These are phyloP conservation scores for Didymellaceae sp. DNA, from an alignment of 2,329 filamentous ascomycete genomes.

Conservation along the genomic window DNA sequence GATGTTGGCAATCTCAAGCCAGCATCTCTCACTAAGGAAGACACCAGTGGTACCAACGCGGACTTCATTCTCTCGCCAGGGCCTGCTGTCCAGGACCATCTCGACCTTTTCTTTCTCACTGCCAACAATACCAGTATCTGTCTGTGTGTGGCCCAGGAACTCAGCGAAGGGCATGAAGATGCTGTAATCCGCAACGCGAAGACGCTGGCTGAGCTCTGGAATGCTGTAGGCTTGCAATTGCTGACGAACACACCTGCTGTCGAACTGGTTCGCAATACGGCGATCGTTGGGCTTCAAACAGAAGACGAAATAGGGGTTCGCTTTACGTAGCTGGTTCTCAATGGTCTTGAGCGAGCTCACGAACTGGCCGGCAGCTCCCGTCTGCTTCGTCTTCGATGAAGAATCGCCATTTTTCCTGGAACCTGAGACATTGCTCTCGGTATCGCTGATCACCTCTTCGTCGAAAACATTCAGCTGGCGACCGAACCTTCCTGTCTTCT, in stretches of 20 bases:
- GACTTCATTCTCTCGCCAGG: constrained; percentile 92
- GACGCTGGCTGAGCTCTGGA: constrained; percentile 91
- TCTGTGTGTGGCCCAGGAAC: constrained; percentile 86
- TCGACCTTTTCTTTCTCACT: constrained; percentile 93
- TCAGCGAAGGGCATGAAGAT: constrained; percentile 95
- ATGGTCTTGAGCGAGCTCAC: constrained; percentile 88
- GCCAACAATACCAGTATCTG: constrained; percentile 84
- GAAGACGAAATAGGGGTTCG: constrained; percentile 95
- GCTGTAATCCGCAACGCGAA: constrained; percentile 93
- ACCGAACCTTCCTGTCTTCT: constrained; percentile 57
- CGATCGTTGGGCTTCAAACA: constrained; percentile 97
- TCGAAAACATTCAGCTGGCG: constrained; percentile 48
- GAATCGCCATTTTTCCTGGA: constrained; percentile 45
- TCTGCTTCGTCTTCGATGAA: constrained; percentile 66
- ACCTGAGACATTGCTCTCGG: constrained; percentile 50
- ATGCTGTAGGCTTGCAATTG: constrained; percentile 96
- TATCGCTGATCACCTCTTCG: constrained; percentile 57
- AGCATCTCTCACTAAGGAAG: constrained; percentile 94
- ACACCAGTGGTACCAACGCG: constrained; percentile 89
- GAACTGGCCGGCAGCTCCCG: constrained; percentile 93
- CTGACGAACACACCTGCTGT: constrained; percentile 95
- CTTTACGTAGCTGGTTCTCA: constrained; percentile 82
- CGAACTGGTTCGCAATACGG: constrained; percentile 96
- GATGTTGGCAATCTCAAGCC: constrained; percentile 86
- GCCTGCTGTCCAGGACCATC: constrained; percentile 86